Percentiles rank a stretch among this genome's conserved stretches.
phyloP scores from a whole-genome alignment of 225 moss, liverwort and hornwort species.

The Rhytidiadelphus loreus region DNA sequence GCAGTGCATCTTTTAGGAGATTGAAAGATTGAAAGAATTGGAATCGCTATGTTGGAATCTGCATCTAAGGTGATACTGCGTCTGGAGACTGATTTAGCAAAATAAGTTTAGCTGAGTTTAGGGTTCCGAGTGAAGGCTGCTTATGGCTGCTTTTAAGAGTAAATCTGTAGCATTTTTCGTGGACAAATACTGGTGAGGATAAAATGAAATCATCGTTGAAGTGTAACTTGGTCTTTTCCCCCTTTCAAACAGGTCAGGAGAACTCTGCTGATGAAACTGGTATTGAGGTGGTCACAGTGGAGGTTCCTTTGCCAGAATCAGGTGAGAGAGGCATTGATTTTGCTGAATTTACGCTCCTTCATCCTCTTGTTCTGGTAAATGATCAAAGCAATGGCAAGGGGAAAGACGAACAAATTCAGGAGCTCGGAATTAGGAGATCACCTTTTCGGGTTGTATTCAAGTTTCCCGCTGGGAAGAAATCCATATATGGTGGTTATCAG shows the following conservation, averaged over 20 bases:
- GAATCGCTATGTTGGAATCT: neutral
- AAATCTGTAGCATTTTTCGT: neutral
- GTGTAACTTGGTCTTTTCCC: neutral
- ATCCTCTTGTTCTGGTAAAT: constrained; percentile 8
- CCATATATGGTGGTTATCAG: constrained; percentile 26
- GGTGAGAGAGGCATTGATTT: constrained; percentile 24
- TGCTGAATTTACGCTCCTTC: constrained; percentile 38
- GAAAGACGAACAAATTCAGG: constrained; percentile 13
- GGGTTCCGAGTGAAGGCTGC: neutral
- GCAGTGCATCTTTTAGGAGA: neutral
- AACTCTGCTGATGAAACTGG: neutral
- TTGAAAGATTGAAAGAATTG: neutral
- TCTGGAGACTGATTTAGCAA: neutral
- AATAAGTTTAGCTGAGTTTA: neutral
- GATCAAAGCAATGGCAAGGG: constrained; percentile 15
- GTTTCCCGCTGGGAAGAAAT: constrained; percentile 17
- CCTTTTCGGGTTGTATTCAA: constrained; percentile 28
- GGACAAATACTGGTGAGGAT: neutral
- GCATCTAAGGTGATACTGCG: neutral
- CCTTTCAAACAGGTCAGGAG: constrained; percentile 10
- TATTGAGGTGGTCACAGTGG: constrained; percentile 16
- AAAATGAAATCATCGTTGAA: neutral
- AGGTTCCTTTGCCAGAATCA: constrained; percentile 12
- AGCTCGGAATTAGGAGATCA: neutral
- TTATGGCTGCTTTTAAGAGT: neutral